A percentile compares a stretch with the other conserved stretches of the same genome.
Evolutionary conservation across 441 rosid species (phyloP).

Genomic region (Kokia cookei): DNA sequence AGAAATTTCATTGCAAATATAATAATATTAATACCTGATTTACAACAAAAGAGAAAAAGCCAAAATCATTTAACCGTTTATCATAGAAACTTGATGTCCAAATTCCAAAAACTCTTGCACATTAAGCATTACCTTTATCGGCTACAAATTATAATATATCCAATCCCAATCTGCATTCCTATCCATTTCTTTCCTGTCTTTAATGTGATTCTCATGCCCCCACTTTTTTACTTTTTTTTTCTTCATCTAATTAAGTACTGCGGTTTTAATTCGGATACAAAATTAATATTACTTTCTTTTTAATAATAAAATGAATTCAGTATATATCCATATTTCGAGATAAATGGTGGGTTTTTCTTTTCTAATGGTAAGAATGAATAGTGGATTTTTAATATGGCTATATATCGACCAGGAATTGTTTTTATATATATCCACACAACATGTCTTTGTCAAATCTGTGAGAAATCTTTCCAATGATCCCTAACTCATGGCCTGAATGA

Average conservation of each 20-base stretch:
- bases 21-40: not conserved
- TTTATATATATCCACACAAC: not conserved
- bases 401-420: not conserved
- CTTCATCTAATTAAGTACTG: too few species aligned
- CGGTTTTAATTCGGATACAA: too few species aligned
- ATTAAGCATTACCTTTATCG: not conserved
- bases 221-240: not conserved
- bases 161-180: not conserved
- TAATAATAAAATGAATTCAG: too few species aligned
- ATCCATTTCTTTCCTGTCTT: not conserved
- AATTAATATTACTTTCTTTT: too few species aligned
- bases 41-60: not conserved
- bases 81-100: not conserved
- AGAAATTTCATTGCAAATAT: not conserved
- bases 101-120: not conserved
- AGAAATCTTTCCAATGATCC: not conserved
- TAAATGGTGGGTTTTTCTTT: too few species aligned
- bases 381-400: not conserved
- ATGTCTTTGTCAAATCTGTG: constrained; percentile 7
- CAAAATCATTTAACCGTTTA: not conserved
- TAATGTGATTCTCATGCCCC: constrained; percentile 2
- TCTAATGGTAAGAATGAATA: not conserved
- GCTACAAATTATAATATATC: not conserved
- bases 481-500: not conserved
- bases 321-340: too few species aligned